phyloP scores from a whole-genome alignment of 2,329 filamentous ascomycete species.

The Trichoderma sp. region DNA sequence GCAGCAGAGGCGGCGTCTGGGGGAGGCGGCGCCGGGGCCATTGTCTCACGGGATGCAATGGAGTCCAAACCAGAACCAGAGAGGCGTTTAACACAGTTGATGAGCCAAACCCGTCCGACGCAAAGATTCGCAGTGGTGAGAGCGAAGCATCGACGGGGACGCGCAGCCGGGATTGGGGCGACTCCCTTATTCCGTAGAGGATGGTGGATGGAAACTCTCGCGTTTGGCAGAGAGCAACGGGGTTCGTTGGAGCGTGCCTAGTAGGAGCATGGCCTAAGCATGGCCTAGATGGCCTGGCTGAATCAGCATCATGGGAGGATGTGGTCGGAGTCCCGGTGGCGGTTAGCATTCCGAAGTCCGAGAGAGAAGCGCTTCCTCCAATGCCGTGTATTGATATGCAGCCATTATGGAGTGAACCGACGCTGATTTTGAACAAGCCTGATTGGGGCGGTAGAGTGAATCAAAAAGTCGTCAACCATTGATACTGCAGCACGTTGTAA shows the following conservation, averaged over 20 bases:
- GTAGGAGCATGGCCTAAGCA: too few species aligned
- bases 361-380: background rate
- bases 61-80: background rate
- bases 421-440: background rate
- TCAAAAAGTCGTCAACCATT: background rate
- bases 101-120: slow-evolving; percentile 11
- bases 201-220: background rate
- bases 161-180: slow-evolving; percentile 16
- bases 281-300: background rate
- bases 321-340: background rate
- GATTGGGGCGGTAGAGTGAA: background rate
- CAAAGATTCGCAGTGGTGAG: background rate
- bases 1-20: slow-evolving; percentile 8
- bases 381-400: background rate
- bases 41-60: background rate
- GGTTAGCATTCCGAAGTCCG: slow-evolving; percentile 1
- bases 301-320: background rate
- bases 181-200: slow-evolving; percentile 1
- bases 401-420: background rate
- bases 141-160: background rate
- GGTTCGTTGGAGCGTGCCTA: background rate
- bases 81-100: background rate
- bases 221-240: background rate
- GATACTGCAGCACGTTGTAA: background rate
- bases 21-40: slow-evolving; percentile 16